Evolutionary conservation across 1,284 basidiomycete species (phyloP), one percentile per base, ranked within the genome.

Genomic region (Irpex rosettiformis): DNA sequence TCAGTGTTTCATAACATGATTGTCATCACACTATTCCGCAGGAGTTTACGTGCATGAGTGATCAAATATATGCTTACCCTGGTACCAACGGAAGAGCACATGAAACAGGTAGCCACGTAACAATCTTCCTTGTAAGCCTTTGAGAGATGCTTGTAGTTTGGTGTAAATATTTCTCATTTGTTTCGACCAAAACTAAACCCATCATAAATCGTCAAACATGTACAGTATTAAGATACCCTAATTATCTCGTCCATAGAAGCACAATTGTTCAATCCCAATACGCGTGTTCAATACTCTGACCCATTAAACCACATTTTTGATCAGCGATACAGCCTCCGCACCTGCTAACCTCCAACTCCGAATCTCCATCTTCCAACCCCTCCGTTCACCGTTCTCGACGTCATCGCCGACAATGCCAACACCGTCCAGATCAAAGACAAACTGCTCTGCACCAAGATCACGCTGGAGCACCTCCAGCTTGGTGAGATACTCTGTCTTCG

Each of bases 381-480:
- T 59, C 3, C 57, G 43, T 24, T 28, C 58, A 3, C 61, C 62
- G 54, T 59, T 55, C 30, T 59, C 60, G 6, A 57, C 53, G 49
- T 61, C 60, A 16, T 42, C 53, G 33, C 47, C 47, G 16, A 63
- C 40, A 42, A 63, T 45, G 29, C 60, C 57, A n/a, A 69, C 53
- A 25, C 67, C 68, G 22, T 65, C 67, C 28, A 54, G 27, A 52
- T 61, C 64, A 53, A 69, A 68, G 24, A 64, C 62, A 30, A 69
- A 55, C 45, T 64, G 61, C 40, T 60, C 56, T 33, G 53, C 53
- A 18, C 45, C 49, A n/a, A 68, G 42, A 40, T 64, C 62, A 1
- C 61, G 62, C 25, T 66, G 64, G 22, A 67, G 57, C 43, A 67
- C 52, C n/a, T 63, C 25, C 22, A 49, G 45, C 27, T 27, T 48